Evolutionary conservation across 2,329 filamentous ascomycete genomes (phyloP).

Genomic region (Endoconidiophora laricicola): DNA sequence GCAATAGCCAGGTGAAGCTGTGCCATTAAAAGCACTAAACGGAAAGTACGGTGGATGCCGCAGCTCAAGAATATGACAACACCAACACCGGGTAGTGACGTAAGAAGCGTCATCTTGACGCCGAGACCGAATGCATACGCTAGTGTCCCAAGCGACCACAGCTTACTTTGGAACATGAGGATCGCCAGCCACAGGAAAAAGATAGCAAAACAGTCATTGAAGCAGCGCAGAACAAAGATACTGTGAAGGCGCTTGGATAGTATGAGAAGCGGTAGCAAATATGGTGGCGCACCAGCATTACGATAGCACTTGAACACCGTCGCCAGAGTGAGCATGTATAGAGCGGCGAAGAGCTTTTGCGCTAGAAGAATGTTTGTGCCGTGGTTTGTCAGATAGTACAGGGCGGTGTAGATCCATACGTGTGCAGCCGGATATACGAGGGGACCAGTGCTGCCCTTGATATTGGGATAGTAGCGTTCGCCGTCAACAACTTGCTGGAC

Average conservation of each 20-base stretch:
- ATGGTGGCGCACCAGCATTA: conserved; percentile 63
- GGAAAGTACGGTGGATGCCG: conserved; percentile 52
- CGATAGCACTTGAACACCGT: conserved; percentile 73
- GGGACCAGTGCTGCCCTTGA: conserved; percentile 78
- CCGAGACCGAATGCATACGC: conserved; percentile 66
- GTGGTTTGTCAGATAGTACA: conserved; percentile 62
- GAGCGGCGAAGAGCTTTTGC: conserved; percentile 64
- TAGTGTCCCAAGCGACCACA: conserved; percentile 57
- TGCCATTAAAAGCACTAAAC: conserved; percentile 52
- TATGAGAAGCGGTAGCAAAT: conserved; percentile 70
- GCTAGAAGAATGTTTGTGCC: conserved; percentile 62
- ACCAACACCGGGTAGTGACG: conserved; percentile 67
- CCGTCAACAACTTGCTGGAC: conserved; percentile 62
- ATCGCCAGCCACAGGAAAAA: conserved; percentile 74
- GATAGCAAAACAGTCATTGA: conserved; percentile 87
- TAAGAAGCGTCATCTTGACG: conserved; percentile 86
- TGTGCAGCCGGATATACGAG: conserved; percentile 90
- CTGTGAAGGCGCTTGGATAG: conserved; percentile 87
- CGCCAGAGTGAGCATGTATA: conserved; percentile 63
- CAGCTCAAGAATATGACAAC: conserved; percentile 58
- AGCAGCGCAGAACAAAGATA: conserved; percentile 79
- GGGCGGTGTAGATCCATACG: conserved; percentile 71
- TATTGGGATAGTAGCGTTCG: conserved; percentile 74
- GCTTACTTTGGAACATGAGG: conserved; percentile 54
- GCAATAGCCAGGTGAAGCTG: conserved; percentile 58